These are phyloP conservation scores for Rhizophora apiculata DNA, from an alignment of 345 rosid genomes.

Conservation along the genomic window DNA sequence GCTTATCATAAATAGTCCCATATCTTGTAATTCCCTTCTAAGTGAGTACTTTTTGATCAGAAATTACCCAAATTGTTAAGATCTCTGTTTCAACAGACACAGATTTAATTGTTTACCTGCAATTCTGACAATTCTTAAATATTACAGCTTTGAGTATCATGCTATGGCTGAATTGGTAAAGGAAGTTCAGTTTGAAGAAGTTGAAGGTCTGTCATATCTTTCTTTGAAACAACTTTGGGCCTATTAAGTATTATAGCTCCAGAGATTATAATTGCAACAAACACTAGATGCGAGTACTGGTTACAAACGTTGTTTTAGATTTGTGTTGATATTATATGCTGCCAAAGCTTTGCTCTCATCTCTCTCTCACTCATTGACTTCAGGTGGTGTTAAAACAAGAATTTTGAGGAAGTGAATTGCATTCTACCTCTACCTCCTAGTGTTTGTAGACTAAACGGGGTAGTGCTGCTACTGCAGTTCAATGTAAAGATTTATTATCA, in stretches of 20 bases:
- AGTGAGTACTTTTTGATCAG: no score
- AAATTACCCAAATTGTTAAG: no score
- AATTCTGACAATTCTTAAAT: not conserved
- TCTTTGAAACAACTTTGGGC: not conserved
- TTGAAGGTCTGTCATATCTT: conserved; percentile 54
- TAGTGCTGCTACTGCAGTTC: conserved; percentile 3
- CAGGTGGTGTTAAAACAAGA: conserved; percentile 85
- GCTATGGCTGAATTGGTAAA: conserved; percentile 80
- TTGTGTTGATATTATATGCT: conserved; percentile 15
- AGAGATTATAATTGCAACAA: not conserved
- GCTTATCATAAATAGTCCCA: no score
- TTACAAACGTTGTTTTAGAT: not conserved
- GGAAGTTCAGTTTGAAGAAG: conserved; percentile 80
- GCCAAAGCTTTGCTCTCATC: conserved; percentile 14
- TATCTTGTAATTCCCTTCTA: no score
- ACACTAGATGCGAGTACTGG: not conserved
- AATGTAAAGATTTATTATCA: conserved; percentile 27
- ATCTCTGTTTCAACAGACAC: no score
- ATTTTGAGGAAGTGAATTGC: conserved; percentile 51
- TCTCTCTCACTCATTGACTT: conserved; percentile 4
- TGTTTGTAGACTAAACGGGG: conserved; percentile 23
- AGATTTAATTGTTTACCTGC: not conserved
- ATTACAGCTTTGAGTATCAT: conserved; percentile 72
- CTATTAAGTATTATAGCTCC: not conserved
- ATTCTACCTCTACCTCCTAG: conserved; percentile 8